Evolutionary conservation across 1,139 yeast genomes (phyloP).

Genomic region (Wickerhamomyces sp.): DNA sequence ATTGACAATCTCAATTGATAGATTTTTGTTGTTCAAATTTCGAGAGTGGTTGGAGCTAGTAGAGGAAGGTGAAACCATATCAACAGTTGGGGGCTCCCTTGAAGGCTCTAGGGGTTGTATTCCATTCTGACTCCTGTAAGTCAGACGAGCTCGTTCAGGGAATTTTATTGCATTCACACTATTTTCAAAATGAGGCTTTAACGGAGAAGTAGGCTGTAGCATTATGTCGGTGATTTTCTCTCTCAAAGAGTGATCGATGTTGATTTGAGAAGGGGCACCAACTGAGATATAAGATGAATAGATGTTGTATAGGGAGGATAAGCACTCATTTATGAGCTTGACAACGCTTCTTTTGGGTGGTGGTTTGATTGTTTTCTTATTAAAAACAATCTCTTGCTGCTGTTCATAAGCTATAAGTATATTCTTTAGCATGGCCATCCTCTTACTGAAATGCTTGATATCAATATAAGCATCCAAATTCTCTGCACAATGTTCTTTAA

Average conservation of each 20-base stretch:
- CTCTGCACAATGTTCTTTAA: constrained; percentile 64
- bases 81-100: not conserved
- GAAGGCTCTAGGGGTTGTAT: not conserved
- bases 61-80: constrained; percentile 1
- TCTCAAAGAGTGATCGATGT: constrained; percentile 58
- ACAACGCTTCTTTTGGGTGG: constrained; percentile 32
- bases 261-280: constrained; percentile 68
- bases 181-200: constrained; percentile 10
- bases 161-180: not conserved
- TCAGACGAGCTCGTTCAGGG: not conserved
- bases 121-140: no score
- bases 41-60: constrained; percentile 5
- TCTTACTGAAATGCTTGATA: constrained; percentile 40
- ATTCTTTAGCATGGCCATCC: constrained; percentile 32
- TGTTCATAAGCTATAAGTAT: constrained; percentile 23
- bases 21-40: constrained; percentile 13
- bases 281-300: constrained; percentile 63
- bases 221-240: constrained; percentile 43
- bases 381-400: constrained; percentile 7
- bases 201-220: constrained; percentile 32
- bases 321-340: constrained; percentile 44
- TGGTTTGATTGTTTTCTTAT: constrained; percentile 3
- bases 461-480: constrained; percentile 68
- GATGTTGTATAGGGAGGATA: constrained; percentile 55
- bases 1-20: constrained; percentile 15